phyloP scores from a whole-genome alignment of 768 basidiomycete species.

The Gloeopeniophorella convolvens region DNA sequence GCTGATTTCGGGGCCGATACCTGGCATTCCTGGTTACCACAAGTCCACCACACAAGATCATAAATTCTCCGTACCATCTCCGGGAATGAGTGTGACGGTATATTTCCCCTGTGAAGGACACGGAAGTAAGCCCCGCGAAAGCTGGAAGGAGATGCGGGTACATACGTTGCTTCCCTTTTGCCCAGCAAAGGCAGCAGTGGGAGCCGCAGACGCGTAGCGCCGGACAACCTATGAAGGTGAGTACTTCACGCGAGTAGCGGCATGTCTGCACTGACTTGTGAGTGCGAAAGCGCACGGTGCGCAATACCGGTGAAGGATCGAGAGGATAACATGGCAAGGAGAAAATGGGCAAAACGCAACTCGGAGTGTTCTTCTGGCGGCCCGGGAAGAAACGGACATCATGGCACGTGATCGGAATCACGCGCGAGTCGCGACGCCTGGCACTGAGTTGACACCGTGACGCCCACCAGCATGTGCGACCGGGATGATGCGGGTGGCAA shows the following conservation, averaged over 20 bases:
- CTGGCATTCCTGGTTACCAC: constrained; percentile 34
- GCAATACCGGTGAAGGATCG: constrained; percentile 51
- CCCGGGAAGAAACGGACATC: constrained; percentile 5
- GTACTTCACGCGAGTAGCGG: background rate
- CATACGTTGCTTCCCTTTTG: constrained; percentile 84
- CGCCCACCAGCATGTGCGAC: too few species aligned
- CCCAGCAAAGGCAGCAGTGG: constrained; percentile 86
- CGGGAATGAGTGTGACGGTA: constrained; percentile 92
- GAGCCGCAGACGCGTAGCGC: constrained; percentile 63
- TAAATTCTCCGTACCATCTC: constrained; percentile 64
- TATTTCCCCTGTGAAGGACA: constrained; percentile 74
- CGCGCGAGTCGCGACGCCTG: too few species aligned
- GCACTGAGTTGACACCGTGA: too few species aligned
- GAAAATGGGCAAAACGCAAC: constrained; percentile 22
- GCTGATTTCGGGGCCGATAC: constrained; percentile 98
- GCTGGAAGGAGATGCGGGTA: constrained; percentile 13
- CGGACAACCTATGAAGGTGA: constrained; percentile 41
- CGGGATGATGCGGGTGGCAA: too few species aligned
- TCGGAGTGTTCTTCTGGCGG: background rate
- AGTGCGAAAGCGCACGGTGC: constrained; percentile 42
- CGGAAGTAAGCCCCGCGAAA: constrained; percentile 1
- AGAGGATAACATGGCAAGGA: constrained; percentile 48
- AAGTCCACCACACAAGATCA: constrained; percentile 13
- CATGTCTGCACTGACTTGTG: constrained; percentile 37
- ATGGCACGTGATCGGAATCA: too few species aligned